phyloP scores from a whole-genome alignment of 2,329 filamentous ascomycete genomes.

The Gaeumannomyces tritici region DNA sequence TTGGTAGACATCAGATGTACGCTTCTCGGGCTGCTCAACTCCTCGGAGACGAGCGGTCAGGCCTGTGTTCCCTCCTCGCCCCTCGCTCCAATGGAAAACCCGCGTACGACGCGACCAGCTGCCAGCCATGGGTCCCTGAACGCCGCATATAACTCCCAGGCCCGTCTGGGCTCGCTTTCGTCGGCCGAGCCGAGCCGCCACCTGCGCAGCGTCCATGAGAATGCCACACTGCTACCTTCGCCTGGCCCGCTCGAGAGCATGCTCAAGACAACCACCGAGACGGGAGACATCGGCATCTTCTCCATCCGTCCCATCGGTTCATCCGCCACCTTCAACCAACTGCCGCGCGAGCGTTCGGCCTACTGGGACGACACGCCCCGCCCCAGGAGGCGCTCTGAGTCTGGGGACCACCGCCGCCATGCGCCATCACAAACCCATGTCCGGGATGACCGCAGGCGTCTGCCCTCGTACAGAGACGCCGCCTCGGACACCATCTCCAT shows the following conservation, averaged over 20 bases:
- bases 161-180: constrained; percentile 8
- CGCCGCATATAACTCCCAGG: constrained; percentile 19
- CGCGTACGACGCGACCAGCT: constrained; percentile 18
- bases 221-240: constrained; percentile 30
- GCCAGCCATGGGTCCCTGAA: constrained; percentile 30
- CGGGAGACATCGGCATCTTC: constrained; percentile 54
- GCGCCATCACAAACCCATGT: background rate
- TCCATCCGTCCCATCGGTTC: constrained; percentile 36
- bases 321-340: constrained; percentile 19
- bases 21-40: background rate
- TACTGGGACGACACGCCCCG: constrained; percentile 18
- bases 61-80: background rate
- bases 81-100: constrained; percentile 10
- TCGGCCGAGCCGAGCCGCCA: constrained; percentile 9
- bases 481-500: constrained; percentile 47
- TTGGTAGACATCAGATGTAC: background rate
- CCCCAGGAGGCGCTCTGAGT: constrained; percentile 10
- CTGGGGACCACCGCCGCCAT: background rate
- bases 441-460: constrained; percentile 31
- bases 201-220: constrained; percentile 33
- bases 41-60: background rate
- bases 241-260: constrained; percentile 52
- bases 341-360: constrained; percentile 16
- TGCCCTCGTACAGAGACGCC: constrained; percentile 40
- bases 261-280: constrained; percentile 57